Percentiles rank a stretch among this genome's conserved stretches.
Evolutionary conservation across 1,284 basidiomycete species (phyloP).

Genomic region (Schizophyllum commune): DNA sequence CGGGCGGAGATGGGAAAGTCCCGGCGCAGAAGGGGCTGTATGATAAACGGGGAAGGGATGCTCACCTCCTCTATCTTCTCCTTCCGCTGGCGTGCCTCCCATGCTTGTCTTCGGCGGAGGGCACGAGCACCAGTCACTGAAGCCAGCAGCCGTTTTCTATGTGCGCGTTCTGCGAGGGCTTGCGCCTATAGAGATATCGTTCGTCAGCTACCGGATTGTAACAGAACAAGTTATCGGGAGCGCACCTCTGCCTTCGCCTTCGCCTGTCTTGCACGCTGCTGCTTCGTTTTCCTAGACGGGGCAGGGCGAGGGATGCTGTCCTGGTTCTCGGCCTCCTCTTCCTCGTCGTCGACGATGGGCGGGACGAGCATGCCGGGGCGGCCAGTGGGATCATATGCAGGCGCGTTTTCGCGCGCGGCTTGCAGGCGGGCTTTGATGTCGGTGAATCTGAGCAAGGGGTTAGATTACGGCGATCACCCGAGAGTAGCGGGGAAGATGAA

Average conservation of each 20-base stretch:
- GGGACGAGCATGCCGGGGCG: constrained; percentile 53
- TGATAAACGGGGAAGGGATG: too few species aligned
- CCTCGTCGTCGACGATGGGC: constrained; percentile 31
- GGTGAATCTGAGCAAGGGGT: too few species aligned
- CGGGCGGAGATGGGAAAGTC: too few species aligned
- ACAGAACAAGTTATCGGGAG: too few species aligned
- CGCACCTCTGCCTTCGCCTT: constrained; percentile 55
- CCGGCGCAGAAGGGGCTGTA: too few species aligned
- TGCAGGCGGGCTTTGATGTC: too few species aligned
- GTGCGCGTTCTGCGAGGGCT: constrained; percentile 47
- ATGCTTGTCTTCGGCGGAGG: constrained; percentile 37
- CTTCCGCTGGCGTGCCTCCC: constrained; percentile 32
- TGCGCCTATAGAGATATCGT: too few species aligned
- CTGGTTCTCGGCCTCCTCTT: constrained; percentile 15
- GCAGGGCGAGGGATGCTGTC: constrained; percentile 30
- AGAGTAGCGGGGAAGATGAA: too few species aligned
- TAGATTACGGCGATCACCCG: too few species aligned
- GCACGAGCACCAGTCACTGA: constrained; percentile 43
- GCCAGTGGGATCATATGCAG: too few species aligned
- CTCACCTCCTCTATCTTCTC: constrained; percentile 13
- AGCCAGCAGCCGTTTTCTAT: constrained; percentile 50
- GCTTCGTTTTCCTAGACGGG: constrained; percentile 66
- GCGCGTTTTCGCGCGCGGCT: too few species aligned
- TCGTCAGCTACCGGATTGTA: too few species aligned
- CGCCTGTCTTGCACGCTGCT: constrained; percentile 58